These are phyloP conservation scores for Tympanopsis confertula DNA, from an alignment of 2,329 filamentous ascomycete species.

Conservation along the genomic window DNA sequence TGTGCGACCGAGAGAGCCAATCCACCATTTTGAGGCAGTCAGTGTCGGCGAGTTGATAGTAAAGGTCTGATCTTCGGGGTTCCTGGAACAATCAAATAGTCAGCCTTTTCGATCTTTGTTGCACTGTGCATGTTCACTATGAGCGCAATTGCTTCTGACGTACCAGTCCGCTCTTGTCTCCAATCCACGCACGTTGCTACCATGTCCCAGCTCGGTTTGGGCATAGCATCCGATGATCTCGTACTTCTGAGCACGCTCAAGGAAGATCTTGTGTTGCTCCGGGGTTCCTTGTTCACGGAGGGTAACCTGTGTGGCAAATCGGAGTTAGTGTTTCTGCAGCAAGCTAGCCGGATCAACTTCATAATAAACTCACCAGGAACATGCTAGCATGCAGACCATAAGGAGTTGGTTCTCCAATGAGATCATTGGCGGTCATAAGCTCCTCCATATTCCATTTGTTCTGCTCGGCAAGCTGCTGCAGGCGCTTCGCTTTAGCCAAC, in stretches of 20 bases:
- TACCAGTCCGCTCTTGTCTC: conserved; percentile 47
- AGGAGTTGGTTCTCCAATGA: conserved; percentile 63
- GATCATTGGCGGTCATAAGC: conserved; percentile 48
- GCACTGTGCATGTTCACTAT: conserved; percentile 16
- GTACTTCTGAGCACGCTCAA: conserved; percentile 57
- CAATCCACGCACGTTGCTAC: conserved; percentile 63
- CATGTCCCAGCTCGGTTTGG: conserved; percentile 71
- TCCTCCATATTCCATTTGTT: conserved; percentile 60
- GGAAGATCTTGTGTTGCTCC: conserved; percentile 63
- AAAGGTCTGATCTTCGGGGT: conserved; percentile 62
- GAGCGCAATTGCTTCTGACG: not conserved
- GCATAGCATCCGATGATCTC: conserved; percentile 70
- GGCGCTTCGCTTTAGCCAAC: conserved; percentile 57
- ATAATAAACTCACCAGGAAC: conserved; percentile 37
- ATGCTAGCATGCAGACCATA: conserved; percentile 63
- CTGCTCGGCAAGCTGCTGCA: conserved; percentile 54
- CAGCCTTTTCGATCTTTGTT: too few species aligned
- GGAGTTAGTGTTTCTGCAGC: not conserved
- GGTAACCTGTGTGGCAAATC: conserved; percentile 28
- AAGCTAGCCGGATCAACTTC: not conserved
- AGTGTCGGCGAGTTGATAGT: conserved; percentile 62
- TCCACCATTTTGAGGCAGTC: conserved; percentile 77
- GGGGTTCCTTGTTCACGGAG: conserved; percentile 60
- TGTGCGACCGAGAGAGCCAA: conserved; percentile 63
- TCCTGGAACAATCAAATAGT: too few species aligned